Base-by-base conservation (phyloP, 2,329 filamentous ascomycete genomes). In the Lecanosticta acicola region DNA sequence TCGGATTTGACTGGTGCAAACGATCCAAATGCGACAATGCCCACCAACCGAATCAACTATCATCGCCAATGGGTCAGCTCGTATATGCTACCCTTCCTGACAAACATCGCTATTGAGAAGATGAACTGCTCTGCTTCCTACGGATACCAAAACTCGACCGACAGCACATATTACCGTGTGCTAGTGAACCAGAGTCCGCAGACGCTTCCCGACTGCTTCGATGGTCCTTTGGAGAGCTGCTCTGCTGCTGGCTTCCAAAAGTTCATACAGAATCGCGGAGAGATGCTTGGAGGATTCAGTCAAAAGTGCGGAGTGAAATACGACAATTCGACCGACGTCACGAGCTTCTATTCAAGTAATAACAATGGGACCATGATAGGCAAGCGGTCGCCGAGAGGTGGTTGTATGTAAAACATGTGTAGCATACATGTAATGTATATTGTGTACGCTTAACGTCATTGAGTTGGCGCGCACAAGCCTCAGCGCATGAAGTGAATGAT, bases 91-190 rank as follows among this genome's bases (percentile, higher is more conserved):
- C 80, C 82, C 0, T 85, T 85, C 61, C 65, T 85, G 41, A 75
- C 76, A 21, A 84, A 85, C 60, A 70, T 85, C 18, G 82, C 80
- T 1, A 73, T 85, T 33, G 83, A 85, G 70, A 74, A 76, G 41
- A 67, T 85, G 63, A 71, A 80, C 44, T 85, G 83, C 62, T 58
- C 57, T 5, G 71, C 73, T n/a, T 74, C 74, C 55, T 74, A 74
- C 48, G 76, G 79, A 4, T 80, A 71, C 59, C 63, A 71, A 1
- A 71, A 76, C 39, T 49, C 55, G 29, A 57, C 59, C 9, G 58
- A 59, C 49, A 58, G 63, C 14, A 63, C 62, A 8, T 78, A 72
- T 53, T 72, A 74, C 56, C 64, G 76, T 13, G 70, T 76, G 0
- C 55, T 78, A 17, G 73, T 76, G 10, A 78, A 78, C 57, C 65